Base-by-base conservation (phyloP, 2,329 filamentous ascomycete species). In the Penicillium sp. region DNA sequence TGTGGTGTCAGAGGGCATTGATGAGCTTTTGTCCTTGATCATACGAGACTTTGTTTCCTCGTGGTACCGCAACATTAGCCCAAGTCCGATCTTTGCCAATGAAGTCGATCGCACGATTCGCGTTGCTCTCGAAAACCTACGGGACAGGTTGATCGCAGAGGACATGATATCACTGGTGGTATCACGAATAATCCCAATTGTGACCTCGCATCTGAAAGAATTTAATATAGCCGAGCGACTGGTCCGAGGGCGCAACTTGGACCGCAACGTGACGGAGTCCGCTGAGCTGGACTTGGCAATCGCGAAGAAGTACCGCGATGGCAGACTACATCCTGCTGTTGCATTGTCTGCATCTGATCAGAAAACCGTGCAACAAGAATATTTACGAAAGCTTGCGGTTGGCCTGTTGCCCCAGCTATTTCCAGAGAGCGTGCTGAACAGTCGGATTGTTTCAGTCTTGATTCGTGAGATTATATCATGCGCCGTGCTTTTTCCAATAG, bases 231-330 rank as follows among this genome's bases (percentile, higher is more conserved):
- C 94, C 0, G 94, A 99, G 76, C 84, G 88, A 53, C 83, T 86
- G 8, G 90, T 99, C 10, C 84, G 93, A 50, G 95, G 95, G 11
- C 89, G 87, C 70, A 90, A 96, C 72, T 79, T 97, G 53, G 94
- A 92, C 64, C 86, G 90, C 48, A 92, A 88, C 60, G 87, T 99
- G 51, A 97, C 95, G 3, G 94, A 99, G 75, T 96, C 92, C 1
- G 93, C 97, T 69, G 94, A 99, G 80, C 79, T 99, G 65, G 92
- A 97, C 72, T 80, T 96, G 61, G 94, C 94, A 1, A 96, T 99
- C 72, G 94, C 94, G n/a, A 88, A 85, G 39, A 97, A 96, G 74
- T 99, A 94, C 73, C 88, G 83, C 50, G 88, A 95, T 70, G 93
- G 93, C 24, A 90, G 88, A 59, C 79, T 99, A 54, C 95, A 99